phyloP scores from a whole-genome alignment of 2,329 filamentous ascomycete genomes.

The Diaporthe sp. region DNA sequence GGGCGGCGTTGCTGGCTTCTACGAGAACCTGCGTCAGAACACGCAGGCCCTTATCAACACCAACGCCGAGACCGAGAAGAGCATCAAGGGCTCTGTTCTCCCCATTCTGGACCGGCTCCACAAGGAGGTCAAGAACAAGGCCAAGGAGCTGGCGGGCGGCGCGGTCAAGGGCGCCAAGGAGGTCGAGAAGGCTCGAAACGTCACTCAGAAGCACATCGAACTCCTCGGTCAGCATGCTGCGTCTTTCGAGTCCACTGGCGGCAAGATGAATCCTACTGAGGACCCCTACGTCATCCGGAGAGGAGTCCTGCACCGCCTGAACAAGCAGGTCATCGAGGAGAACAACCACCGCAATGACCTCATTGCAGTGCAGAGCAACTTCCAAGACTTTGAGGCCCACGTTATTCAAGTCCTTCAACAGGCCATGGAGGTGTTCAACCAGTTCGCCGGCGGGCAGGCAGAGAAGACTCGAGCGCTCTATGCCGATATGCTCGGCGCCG shows the following conservation, averaged over 20 bases:
- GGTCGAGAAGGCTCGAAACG: slow-evolving; percentile 87
- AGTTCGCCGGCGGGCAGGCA: slow-evolving; percentile 82
- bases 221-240: slow-evolving; percentile 89
- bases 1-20: slow-evolving; percentile 90
- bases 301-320: slow-evolving; percentile 84
- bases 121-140: slow-evolving; percentile 96
- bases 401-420: slow-evolving; percentile 86
- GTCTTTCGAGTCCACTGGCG: slow-evolving; percentile 80
- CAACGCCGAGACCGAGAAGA: slow-evolving; percentile 92
- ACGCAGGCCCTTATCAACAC: slow-evolving; percentile 92
- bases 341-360: slow-evolving; percentile 97
- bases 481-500: slow-evolving; percentile 81
- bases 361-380: slow-evolving; percentile 90
- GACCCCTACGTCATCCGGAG: slow-evolving; percentile 92
- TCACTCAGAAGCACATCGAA: slow-evolving; percentile 96
- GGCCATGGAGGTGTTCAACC: slow-evolving; percentile 85
- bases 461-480: slow-evolving; percentile 87
- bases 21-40: slow-evolving; percentile 94
- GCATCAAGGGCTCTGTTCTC: slow-evolving; percentile 85
- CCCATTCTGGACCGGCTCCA: slow-evolving; percentile 92
- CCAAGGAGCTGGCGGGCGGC: slow-evolving; percentile 87
- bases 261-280: slow-evolving; percentile 76
- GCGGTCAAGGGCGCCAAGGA: slow-evolving; percentile 88
- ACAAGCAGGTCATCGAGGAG: slow-evolving; percentile 93
- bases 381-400: slow-evolving; percentile 88